Evolutionary conservation across 768 basidiomycete species (phyloP).

Genomic region (Suillus placidus): DNA sequence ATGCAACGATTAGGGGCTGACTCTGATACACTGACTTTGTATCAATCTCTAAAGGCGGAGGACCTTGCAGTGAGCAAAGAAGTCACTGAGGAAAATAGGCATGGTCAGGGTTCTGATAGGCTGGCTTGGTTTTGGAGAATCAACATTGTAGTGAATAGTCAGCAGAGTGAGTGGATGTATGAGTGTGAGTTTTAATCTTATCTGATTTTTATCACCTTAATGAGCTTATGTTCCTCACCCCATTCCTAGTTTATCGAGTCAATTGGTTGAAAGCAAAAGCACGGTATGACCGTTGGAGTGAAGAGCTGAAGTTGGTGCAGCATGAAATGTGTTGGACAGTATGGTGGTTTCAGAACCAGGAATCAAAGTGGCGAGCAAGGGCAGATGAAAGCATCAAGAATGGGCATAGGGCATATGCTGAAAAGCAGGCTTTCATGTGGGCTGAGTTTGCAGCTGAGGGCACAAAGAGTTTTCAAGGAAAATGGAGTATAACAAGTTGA

Average conservation of each 20-base stretch:
- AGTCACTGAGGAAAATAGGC: constrained; percentile 15
- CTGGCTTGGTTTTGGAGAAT: constrained; percentile 3
- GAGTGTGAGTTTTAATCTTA: constrained; percentile 2
- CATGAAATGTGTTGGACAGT: constrained; percentile 25
- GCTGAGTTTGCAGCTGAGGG: too few relatives aligned
- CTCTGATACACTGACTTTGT: neutral
- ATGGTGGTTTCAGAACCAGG: constrained; percentile 13
- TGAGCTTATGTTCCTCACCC: too few relatives aligned
- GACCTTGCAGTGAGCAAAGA: constrained; percentile 14
- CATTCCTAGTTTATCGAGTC: constrained; percentile 3
- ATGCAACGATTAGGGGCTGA: neutral
- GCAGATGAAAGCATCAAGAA: neutral
- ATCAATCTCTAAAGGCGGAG: neutral
- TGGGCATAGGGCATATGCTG: neutral
- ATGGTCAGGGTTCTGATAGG: constrained; percentile 12
- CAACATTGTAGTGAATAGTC: neutral
- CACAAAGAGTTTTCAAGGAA: too few relatives aligned
- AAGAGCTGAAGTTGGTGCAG: constrained; percentile 19
- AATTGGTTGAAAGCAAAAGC: constrained; percentile 20
- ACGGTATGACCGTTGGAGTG: constrained; percentile 18
- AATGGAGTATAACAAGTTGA: too few relatives aligned
- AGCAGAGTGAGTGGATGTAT: neutral
- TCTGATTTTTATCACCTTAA: neutral
- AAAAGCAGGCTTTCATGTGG: neutral
- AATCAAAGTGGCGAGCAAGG: neutral